phyloP scores from a whole-genome alignment of 23 red algal species.

The Agarophyton chilense region DNA sequence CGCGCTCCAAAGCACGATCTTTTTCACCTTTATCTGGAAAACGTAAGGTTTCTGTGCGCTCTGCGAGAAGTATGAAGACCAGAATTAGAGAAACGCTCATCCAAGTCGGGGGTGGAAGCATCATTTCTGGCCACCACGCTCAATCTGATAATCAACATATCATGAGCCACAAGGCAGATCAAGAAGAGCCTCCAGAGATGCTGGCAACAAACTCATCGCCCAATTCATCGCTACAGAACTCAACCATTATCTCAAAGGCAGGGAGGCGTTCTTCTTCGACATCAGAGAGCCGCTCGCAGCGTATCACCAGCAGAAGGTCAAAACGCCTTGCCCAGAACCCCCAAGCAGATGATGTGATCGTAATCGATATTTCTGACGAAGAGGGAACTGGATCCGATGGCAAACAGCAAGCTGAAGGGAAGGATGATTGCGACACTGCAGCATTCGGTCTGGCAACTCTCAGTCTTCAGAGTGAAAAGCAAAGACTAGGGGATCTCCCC shows the following conservation, averaged over 20 bases:
- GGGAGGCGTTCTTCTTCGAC: not conserved
- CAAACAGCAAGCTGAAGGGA: not conserved
- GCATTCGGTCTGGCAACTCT: not conserved
- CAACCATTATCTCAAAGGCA: not conserved
- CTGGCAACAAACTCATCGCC: not conserved
- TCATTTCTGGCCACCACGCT: not conserved
- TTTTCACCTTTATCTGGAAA: not conserved
- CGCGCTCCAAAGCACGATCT: not conserved
- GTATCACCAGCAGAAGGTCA: not conserved
- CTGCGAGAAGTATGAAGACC: not conserved
- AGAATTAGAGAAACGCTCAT: not conserved
- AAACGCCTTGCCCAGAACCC: not conserved
- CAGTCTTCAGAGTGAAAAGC: not conserved
- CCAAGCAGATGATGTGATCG: not conserved
- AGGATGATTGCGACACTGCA: not conserved
- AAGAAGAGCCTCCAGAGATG: not conserved
- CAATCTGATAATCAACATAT: not conserved
- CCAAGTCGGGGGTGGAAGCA: not conserved
- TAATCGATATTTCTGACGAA: slow-evolving; percentile 2
- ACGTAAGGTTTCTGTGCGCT: not conserved
- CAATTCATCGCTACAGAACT: not conserved
- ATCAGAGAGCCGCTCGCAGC: not conserved
- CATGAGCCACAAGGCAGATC: not conserved
- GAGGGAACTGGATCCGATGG: not conserved
- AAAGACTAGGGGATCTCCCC: slow-evolving; percentile 2